These are phyloP conservation scores for Rhynchospora breviuscula DNA, from an alignment of 176 grass and related monocot genomes.

Conservation along the genomic window DNA sequence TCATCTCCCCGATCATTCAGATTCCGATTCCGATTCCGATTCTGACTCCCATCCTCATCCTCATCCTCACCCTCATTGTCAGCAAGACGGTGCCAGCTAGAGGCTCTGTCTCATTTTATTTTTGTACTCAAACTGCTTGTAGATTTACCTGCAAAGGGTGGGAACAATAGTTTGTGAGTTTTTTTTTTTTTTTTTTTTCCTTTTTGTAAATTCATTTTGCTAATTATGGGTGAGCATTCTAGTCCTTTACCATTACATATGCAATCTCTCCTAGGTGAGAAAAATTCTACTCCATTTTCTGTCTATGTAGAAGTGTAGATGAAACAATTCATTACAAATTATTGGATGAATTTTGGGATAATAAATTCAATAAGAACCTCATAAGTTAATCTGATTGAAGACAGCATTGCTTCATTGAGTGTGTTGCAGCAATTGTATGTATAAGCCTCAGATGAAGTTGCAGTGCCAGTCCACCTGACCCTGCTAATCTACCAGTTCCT, in stretches of 20 bases:
- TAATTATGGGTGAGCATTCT: not conserved
- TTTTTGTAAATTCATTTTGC: not conserved
- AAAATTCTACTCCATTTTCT: not conserved
- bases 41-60: not conserved
- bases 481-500: not conserved
- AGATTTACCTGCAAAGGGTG: not conserved
- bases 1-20: slow-evolving; percentile 25
- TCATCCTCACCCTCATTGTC: not conserved
- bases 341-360: not conserved
- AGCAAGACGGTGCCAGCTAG: not conserved
- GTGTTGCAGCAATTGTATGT: not conserved
- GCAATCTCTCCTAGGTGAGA: not conserved
- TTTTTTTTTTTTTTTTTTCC: not conserved
- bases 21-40: not conserved
- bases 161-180: not conserved
- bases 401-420: not conserved
- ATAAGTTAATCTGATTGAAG: too few species aligned
- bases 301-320: not conserved
- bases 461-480: too few species aligned
- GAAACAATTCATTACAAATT: not conserved
- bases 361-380: not conserved
- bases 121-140: not conserved
- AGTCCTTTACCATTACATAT: not conserved
- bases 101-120: not conserved
- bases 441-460: not conserved